Conservation (phyloP, 208 protist species). For the Leishmania tarentolae region DNA sequence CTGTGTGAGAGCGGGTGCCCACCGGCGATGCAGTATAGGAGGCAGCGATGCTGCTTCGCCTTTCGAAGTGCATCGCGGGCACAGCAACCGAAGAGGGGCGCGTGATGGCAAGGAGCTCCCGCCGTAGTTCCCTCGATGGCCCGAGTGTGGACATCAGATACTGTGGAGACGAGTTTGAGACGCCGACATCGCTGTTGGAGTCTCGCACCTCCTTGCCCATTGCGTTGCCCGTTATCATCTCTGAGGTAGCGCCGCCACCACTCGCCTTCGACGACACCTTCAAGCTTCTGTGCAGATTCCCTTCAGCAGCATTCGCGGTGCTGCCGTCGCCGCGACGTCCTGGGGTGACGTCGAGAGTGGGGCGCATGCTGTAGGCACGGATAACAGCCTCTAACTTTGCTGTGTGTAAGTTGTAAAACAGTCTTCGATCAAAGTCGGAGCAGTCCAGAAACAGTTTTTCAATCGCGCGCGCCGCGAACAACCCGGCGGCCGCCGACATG, state of each 20-base stretch:
- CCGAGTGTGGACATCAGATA: constrained; percentile 10
- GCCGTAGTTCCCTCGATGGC: constrained; percentile 18
- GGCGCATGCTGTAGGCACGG: constrained; percentile 11
- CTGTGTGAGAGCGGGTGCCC: neutral
- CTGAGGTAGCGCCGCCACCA: neutral
- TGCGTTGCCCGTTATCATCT: neutral
- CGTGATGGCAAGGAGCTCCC: constrained; percentile 33
- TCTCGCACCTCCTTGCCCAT: neutral
- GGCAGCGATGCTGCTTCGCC: neutral
- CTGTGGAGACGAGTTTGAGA: constrained; percentile 13
- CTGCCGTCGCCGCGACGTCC: neutral
- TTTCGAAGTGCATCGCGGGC: constrained; percentile 15
- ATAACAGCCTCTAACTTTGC: constrained; percentile 12
- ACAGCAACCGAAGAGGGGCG: constrained; percentile 25
- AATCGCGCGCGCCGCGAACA: constrained; percentile 19
- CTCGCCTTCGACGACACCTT: neutral
- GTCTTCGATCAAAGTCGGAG: constrained; percentile 38
- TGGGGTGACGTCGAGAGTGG: neutral
- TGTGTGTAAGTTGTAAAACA: constrained; percentile 51
- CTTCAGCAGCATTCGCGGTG: neutral
- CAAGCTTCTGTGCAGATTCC: neutral
- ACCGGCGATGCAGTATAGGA: neutral
- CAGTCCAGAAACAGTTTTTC: constrained; percentile 36
- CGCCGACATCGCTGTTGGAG: neutral
- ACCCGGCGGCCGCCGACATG: constrained; percentile 43